Evolutionary conservation across 805 yeast genomes (phyloP), one percentile per base, ranked within the genome.

Genomic region (Saccharomycopsis sp.): DNA sequence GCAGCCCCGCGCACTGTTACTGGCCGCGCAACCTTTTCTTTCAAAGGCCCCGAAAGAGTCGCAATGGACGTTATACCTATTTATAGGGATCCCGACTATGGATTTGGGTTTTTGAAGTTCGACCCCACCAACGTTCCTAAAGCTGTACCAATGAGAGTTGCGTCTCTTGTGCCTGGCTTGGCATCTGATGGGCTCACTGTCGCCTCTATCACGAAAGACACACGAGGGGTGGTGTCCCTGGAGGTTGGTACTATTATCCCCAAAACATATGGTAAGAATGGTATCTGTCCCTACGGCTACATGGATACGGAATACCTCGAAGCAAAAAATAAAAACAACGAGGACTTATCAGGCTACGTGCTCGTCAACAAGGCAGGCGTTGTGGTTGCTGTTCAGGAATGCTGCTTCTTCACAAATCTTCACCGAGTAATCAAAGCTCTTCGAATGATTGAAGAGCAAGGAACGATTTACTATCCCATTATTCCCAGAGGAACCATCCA

Each of bases 61-160:
- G 97, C 91, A 71, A 88, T 89, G 53, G 89, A 84, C 48, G 95
- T 90, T 2, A 82, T 77, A 56, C 95, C 96, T 2, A 81, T 89
- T 34, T 91, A 90, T 69, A 80, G 97, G 68, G 97, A 91, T 69
- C 97, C 97, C 0, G 91, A 91, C 34, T 97, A 91, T 68, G 97
- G 91, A 71, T 91, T 91, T 71, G 97, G 97, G 3, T 87, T 91
- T 65, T 76, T 91, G 63, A 79, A 84, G 68, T 91, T 89, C 64
- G 82, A 91, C 63, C 94, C 96, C 9, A 66, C 69, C 18, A 75
- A 74, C 16, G 80, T 91, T n/a, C n/a, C n/a, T n/a, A n/a, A 29
- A 29, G 37, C 37, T 29, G 37, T 12, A 29, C n/a, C n/a, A n/a
- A n/a, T n/a, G n/a, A n/a, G n/a, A n/a, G n/a, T n/a, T n/a, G n/a